These are phyloP conservation scores for Paecilomyces formosus DNA, from an alignment of 2,329 filamentous ascomycete species.

Conservation along the genomic window DNA sequence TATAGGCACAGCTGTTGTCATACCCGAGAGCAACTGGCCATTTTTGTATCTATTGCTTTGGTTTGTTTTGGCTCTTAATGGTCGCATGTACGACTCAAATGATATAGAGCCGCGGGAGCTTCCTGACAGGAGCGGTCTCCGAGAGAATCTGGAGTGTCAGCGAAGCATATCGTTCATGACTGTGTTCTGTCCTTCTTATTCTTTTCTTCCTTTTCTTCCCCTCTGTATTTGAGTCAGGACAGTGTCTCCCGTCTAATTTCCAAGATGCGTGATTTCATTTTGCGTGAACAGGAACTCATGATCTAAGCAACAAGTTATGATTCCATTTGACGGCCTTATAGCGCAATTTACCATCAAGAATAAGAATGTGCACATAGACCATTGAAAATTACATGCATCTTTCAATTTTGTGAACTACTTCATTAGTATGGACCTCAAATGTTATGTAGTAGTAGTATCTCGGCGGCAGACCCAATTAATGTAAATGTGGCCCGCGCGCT, in stretches of 20 bases:
- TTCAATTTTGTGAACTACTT: too few species aligned
- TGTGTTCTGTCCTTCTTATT: slow-evolving; percentile 7
- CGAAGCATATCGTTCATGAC: slow-evolving; percentile 4
- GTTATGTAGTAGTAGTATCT: too few species aligned
- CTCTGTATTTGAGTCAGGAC: not conserved
- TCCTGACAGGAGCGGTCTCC: not conserved
- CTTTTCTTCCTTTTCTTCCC: slow-evolving; percentile 2
- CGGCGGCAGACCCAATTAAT: not conserved
- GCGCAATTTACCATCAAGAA: not conserved
- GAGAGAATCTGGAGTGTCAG: not conserved
- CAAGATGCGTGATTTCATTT: not conserved
- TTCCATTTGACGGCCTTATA: not conserved
- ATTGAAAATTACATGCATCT: not conserved
- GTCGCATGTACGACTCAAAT: not conserved
- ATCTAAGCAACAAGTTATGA: not conserved
- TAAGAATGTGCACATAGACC: not conserved
- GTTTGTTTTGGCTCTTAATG: slow-evolving; percentile 1
- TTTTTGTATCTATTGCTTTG: slow-evolving; percentile 3
- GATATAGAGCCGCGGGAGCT: not conserved
- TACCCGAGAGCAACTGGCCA: slow-evolving; percentile 1
- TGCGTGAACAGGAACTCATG: not conserved
- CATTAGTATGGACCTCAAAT: not conserved
- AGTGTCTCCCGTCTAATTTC: not conserved
- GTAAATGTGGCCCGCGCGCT: not conserved
- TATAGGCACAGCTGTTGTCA: slow-evolving; percentile 2